Percentiles rank a stretch among this genome's conserved stretches.
These are phyloP conservation scores for Mesembryanthemum crystallinum DNA, from an alignment of 148 eudicot genomes.

Conservation along the genomic window DNA sequence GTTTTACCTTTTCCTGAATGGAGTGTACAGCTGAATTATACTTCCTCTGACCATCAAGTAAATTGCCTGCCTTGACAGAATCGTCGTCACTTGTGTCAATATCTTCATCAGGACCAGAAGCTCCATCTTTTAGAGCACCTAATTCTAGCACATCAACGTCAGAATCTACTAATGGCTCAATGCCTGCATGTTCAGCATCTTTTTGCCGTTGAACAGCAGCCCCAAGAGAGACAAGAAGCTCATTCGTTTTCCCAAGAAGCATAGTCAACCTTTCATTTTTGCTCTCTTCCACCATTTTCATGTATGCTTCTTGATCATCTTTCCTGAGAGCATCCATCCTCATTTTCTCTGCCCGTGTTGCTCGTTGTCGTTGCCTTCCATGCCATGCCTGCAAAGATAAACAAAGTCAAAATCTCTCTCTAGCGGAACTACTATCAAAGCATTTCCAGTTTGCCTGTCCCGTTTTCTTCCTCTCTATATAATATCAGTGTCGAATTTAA, in stretches of 20 bases:
- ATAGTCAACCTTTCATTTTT: conserved; percentile 89
- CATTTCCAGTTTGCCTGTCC: neutral
- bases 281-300: conserved; percentile 99
- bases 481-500: neutral
- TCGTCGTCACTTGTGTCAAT: conserved; percentile 50
- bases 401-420: conserved; percentile 4
- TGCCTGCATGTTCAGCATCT: conserved; percentile 77
- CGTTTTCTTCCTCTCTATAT: neutral
- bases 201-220: conserved; percentile 99
- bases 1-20: conserved; percentile 89
- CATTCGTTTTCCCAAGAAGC: conserved; percentile 97
- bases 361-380: conserved; percentile 94
- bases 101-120: conserved; percentile 60
- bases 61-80: conserved; percentile 58
- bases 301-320: conserved; percentile 89
- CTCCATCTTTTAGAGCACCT: conserved; percentile 40
- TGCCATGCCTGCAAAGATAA: conserved; percentile 74
- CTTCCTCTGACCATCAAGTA: conserved; percentile 93
- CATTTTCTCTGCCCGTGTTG: conserved; percentile 78
- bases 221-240: conserved; percentile 83
- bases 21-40: conserved; percentile 96
- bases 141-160: conserved; percentile 47
- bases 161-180: conserved; percentile 61
- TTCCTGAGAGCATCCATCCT: conserved; percentile 87
- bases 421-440: neutral